Base-by-base conservation (phyloP, 1,284 basidiomycete genomes). In the Melanopsichium pennsylvanicum region DNA sequence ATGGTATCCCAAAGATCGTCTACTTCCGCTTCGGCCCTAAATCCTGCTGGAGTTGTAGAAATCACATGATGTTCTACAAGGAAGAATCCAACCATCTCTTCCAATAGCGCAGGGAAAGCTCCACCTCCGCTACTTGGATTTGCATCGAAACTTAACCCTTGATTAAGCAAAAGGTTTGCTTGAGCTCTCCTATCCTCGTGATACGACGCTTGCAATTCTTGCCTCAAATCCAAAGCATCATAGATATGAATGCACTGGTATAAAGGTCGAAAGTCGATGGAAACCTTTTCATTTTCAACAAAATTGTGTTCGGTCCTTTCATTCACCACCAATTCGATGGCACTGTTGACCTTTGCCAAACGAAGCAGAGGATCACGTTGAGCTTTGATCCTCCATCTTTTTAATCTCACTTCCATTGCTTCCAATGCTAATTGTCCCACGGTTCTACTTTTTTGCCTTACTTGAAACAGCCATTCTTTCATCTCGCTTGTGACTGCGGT, bases 201-300 rank as follows among this genome's bases (percentile, higher is more conserved):
- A 78, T 97, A 99, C 39, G 89, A 94, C 41, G 86, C 86, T 62
- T 93, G 92, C 15, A 98, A 85, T 72, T 97, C 93, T 46, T 92
- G 89, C 18, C 94, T 86, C 13, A 89, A 88, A 77, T 95, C 92
- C 13, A 99, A 85, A 4, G 93, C 88, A 55, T 92, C 89, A 82
- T 98, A 94, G 66, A 97, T 98, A 76, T 97, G 95, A 42, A 99
- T 95, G 79, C 92, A 96, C 82, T 97, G 92, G 76, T 94, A 97
- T 13, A 99, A 82, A 7, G 96, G 94, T 72, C 89, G 90, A 84
- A 98, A 98, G 82, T 97, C 93, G 42, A 99, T 90, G 44, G 86
- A 84, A 31, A 96, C 86, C 51, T 89, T 86, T 43, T 95, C 91
- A 75, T 95, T 96, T 67, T 97, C 89, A 22, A 98, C 85, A 4